A percentile compares a stretch with the other conserved stretches of the same genome.
Conservation (phyloP, 2,329 filamentous ascomycete species). For the Berkeleyomyces rouxiae region DNA sequence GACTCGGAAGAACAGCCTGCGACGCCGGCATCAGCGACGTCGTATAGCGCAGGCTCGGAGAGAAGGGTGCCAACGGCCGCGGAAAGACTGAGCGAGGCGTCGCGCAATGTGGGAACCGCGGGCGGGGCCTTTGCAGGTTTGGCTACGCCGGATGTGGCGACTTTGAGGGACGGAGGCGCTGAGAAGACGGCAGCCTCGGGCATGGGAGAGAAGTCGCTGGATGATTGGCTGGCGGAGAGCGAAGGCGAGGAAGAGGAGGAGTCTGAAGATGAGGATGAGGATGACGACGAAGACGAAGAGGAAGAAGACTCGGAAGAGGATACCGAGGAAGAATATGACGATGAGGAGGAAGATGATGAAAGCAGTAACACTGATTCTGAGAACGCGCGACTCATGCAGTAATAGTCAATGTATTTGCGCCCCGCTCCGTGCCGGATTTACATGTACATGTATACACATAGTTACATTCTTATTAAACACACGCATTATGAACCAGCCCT, state of each 20-base stretch:
- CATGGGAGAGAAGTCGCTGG: constrained; percentile 57
- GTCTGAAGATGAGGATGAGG: constrained; percentile 34
- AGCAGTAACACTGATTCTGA: constrained; percentile 31
- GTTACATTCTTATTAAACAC: neutral
- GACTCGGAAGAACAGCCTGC: constrained; percentile 34
- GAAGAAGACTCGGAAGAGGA: constrained; percentile 35
- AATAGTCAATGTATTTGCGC: constrained; percentile 14
- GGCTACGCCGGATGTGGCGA: neutral
- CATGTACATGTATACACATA: neutral
- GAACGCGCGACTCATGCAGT: constrained; percentile 27
- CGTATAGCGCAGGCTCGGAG: constrained; percentile 23
- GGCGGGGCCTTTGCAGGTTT: neutral
- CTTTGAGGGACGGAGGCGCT: neutral
- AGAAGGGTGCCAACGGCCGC: constrained; percentile 36
- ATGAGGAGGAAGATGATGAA: constrained; percentile 28
- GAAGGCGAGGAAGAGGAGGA: constrained; percentile 41
- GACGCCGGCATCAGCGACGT: constrained; percentile 19
- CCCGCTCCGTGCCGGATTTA: neutral
- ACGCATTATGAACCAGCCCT: neutral
- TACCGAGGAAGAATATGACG: constrained; percentile 33
- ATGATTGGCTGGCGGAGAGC: constrained; percentile 79
- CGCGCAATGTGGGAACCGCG: constrained; percentile 22
- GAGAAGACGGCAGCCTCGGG: constrained; percentile 26
- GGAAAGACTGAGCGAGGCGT: constrained; percentile 45
- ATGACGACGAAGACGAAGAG: constrained; percentile 31